Evolutionary conservation across 345 rosid species (phyloP), one percentile per base, ranked within the genome.

Genomic region (Lepidium africanum): DNA sequence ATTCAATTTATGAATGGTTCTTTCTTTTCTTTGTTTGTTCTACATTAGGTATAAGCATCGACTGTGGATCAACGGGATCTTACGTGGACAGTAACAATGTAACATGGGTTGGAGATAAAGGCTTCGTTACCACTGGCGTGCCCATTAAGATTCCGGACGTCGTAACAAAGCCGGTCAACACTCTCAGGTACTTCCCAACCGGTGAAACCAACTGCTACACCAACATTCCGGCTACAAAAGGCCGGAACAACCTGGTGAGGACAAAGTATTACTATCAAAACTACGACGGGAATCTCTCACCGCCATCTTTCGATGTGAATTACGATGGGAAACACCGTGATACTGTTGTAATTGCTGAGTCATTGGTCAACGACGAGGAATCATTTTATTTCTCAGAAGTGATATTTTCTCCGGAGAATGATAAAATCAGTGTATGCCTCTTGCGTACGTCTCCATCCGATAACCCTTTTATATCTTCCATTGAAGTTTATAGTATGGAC

Each of bases 31-130:
- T 25, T 25, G 27, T 25, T 25, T 25, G 27, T 3, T 25, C 27
- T 3, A 25, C 27, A 25, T 2, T 25, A 25, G 27, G 27, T 3
- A 25, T 25, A 25, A 25, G 27, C 4, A 25, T 25, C 27, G 27
- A 3, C 27, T 25, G 27, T 25, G 2, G 27, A 25, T 25, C 27
- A 25, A 25, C 27, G 27, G 27, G 27, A n/a, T n/a, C 77, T 12
- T 57, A 66, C 72, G 33, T 57, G 9, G 77, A 73, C 41, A 9
- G 52, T 10, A 59, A 66, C 47, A 58, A 73, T 40, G 67, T 66
- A 47, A 73, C 47, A 40, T 73, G 72, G 77, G 67, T 73, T 32
- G 77, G 77, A 39, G 77, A 73, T 23, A 15, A 73, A 14, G 55
- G 55, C 12, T 66, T 49, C 19, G 57, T 73, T 33, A 57, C 67